Base-by-base conservation (phyloP, 2,329 filamentous ascomycete genomes). In the Fusarium robinianum region DNA sequence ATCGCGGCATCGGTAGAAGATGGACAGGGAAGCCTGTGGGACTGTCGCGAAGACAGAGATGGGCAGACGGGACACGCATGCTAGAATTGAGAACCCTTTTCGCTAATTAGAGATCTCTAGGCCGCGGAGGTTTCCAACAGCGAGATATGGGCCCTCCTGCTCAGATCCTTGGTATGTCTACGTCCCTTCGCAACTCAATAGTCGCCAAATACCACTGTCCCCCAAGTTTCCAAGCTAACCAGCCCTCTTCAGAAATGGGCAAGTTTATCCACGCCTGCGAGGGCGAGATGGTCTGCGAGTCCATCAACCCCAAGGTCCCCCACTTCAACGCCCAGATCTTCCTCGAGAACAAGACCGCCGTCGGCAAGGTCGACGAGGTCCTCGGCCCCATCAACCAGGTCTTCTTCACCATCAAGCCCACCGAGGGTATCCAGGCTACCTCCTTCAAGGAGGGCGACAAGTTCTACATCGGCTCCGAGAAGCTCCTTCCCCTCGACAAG, bases 291-390 rank as follows among this genome's bases (percentile, higher is more conserved):
- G 87, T 99, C 61, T 96, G 92, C 87, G 85, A 90, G 72, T 95
- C 88, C 60, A 86, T 87, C 72, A 97, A 96, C 78, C 77, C 87
- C 63, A 97, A 97, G 76, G 87, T 99, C 55, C 94, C 94, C 51
- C 95, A 95, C 77, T 99, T 99, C 85, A 97, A 96, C 78, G 94
- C 94, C 51, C 90, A 90, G 60, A 95, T 99, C 71, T 99, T 94
- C 76, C 86, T 97, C 64, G 92, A 97, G 80, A 99, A 97, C 79
- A 99, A 97, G 86, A 92, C 88, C 31, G 78, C 87, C 51, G 83
- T 99, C 69, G 94, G 94, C 71, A 97, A 97, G 75, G 88, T 99
- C 67, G 94, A 99, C 75, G 94, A 99, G 76, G 88, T 99, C 59
- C 85, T 99, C 60, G 94, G 94, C 45, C 92, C 94, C 54, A 88